phyloP scores from a whole-genome alignment of 768 basidiomycete genomes.

The Termitomyces sp. region DNA sequence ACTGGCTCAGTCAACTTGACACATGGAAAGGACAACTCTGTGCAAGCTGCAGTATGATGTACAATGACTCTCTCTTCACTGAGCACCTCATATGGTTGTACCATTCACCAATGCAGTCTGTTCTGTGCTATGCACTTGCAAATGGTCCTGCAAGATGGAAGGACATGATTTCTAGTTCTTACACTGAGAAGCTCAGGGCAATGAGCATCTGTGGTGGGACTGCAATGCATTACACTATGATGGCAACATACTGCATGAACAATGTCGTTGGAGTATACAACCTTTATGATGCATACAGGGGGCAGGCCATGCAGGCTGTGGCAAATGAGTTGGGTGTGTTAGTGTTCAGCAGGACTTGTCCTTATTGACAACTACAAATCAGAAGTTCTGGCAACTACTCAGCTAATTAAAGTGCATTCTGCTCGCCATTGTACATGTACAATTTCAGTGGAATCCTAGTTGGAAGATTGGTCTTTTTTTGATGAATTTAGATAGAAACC shows the following conservation, averaged over 20 bases:
- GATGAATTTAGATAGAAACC: too few relatives aligned
- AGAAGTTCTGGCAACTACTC: not conserved
- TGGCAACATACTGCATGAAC: slow-evolving; percentile 1
- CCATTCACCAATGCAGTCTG: not conserved
- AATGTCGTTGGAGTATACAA: not conserved
- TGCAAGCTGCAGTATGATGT: not conserved
- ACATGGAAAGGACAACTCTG: slow-evolving; percentile 8
- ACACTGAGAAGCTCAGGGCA: slow-evolving; percentile 4
- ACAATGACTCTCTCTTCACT: not conserved
- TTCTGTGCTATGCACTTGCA: not conserved
- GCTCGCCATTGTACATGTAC: not conserved
- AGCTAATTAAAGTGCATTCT: not conserved
- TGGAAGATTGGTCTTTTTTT: too few relatives aligned
- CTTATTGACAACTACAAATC: not conserved
- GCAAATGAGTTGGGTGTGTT: slow-evolving; percentile 1
- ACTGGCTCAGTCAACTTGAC: slow-evolving; percentile 3
- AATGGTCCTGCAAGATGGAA: not conserved
- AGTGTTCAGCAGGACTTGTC: slow-evolving; percentile 10
- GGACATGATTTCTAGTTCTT: not conserved
- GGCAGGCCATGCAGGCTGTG: not conserved
- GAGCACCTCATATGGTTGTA: slow-evolving; percentile 1
- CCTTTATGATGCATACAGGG: not conserved
- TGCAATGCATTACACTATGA: slow-evolving; percentile 3
- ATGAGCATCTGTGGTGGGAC: slow-evolving; percentile 9
- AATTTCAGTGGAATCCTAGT: too few relatives aligned